Conservation (phyloP, 805 yeast genomes). For the Zygosaccharomyces gambellarensis region DNA sequence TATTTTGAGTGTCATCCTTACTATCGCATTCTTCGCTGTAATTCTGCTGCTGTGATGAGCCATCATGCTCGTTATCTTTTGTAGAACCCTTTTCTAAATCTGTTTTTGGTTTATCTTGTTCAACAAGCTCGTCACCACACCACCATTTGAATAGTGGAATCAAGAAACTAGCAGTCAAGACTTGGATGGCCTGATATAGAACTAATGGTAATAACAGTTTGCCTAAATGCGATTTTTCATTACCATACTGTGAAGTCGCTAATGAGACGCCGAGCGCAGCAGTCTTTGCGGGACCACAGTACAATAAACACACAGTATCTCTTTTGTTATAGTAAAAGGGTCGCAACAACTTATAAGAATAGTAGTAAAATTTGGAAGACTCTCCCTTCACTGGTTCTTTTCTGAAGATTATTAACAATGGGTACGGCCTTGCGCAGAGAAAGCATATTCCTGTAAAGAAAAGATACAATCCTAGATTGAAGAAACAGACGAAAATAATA, state of each 20-base stretch:
- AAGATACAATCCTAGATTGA: conserved; percentile 74
- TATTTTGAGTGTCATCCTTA: neutral
- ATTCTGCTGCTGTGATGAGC: neutral
- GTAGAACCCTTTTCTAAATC: conserved; percentile 7
- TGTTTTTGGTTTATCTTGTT: neutral
- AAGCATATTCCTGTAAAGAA: conserved; percentile 67
- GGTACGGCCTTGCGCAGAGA: conserved; percentile 55
- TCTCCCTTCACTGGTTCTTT: conserved; percentile 43
- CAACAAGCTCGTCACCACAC: conserved; percentile 37
- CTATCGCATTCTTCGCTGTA: neutral
- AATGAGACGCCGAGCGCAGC: conserved; percentile 88
- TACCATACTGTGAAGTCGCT: conserved; percentile 74
- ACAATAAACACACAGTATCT: conserved; percentile 75
- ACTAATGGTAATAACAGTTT: conserved; percentile 75
- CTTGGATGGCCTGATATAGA: conserved; percentile 83
- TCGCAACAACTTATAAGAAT: conserved; percentile 36
- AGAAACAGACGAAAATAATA: conserved; percentile 71
- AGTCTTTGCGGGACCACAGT: conserved; percentile 91
- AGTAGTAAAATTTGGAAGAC: conserved; percentile 43
- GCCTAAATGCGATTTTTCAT: conserved; percentile 56
- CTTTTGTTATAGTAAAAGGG: conserved; percentile 68
- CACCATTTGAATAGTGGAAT: conserved; percentile 65
- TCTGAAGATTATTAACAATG: conserved; percentile 42
- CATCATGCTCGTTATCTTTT: neutral
- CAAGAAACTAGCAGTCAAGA: conserved; percentile 69